phyloP scores from a whole-genome alignment of 2,329 filamentous ascomycete species.

The Fusarium tupiense region DNA sequence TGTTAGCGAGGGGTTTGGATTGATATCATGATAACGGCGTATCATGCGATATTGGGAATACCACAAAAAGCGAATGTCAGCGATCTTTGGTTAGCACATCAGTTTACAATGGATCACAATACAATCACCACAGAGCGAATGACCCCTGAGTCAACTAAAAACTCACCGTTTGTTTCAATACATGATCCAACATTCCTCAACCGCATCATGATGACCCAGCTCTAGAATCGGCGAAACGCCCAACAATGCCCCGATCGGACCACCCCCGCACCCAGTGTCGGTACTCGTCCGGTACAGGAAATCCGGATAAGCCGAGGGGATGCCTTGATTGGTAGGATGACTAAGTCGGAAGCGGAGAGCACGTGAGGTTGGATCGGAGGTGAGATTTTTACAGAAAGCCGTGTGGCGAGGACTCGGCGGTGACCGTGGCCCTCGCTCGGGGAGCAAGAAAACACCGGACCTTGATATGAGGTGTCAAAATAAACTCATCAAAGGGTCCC shows the following conservation, averaged over 20 bases:
- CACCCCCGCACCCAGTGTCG: slow-evolving; percentile 8
- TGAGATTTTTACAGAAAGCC: not conserved
- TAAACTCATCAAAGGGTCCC: too few species aligned
- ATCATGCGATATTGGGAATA: not conserved
- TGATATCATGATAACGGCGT: slow-evolving; percentile 19
- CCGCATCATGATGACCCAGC: not conserved
- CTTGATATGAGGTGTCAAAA: too few species aligned
- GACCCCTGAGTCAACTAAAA: not conserved
- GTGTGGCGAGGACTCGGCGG: slow-evolving; percentile 23
- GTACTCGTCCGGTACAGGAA: slow-evolving; percentile 1
- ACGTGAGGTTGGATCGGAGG: slow-evolving; percentile 10
- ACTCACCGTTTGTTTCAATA: slow-evolving; percentile 3
- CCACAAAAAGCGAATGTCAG: not conserved
- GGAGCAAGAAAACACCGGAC: too few species aligned
- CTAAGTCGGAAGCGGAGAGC: slow-evolving; percentile 4
- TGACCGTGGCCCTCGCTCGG: not conserved
- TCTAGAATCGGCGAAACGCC: not conserved
- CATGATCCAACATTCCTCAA: slow-evolving; percentile 22
- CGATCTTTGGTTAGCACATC: not conserved
- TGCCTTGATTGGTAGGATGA: not conserved
- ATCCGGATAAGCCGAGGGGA: slow-evolving; percentile 19
- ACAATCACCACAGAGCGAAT: not conserved
- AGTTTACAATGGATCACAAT: not conserved
- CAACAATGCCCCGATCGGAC: slow-evolving; percentile 2
- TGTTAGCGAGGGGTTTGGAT: not conserved